Evolutionary conservation across 768 basidiomycete species (phyloP), one percentile per base, ranked within the genome.

Genomic region (Boletellus ananas): DNA sequence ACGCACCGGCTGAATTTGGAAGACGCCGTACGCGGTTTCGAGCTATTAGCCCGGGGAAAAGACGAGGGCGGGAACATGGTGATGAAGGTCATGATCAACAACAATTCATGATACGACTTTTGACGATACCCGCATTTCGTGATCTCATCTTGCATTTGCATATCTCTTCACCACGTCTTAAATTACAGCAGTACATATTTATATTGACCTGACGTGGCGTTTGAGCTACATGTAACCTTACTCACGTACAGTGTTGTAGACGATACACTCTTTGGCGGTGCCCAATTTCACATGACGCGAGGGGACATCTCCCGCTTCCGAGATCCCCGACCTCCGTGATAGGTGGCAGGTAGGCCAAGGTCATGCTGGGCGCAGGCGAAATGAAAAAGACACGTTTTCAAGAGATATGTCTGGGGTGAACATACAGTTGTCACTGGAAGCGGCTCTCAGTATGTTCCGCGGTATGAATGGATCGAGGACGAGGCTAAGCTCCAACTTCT

Each of bases 11-110:
- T 89, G 64, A 56, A 68, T 10, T 76, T 97, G 40, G 73, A 78
- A 43, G 76, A 87, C 27, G 77, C 87, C 6, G 74, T 76, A 21
- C 73, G 77, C 47, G 94, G 93, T 31, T 97, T 97, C 66, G 85
- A 93, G 66, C 77, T 91, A 53, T 74, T 97, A 37, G 74, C 79
- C 49, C 72, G 78, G 41, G 94, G 94, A 4, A 76, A 77, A 55
- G 94, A 94, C 64, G 85, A 87, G 44, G 63, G 80, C 3, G 93
- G 91, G 9, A 78, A 79, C 27, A 76, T 94, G 74, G 90, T 96
- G 33, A 76, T 97, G 65, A 97, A 97, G 74, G 80, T 95, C 50
- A 84, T 96, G 80, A 80, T 97, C 49, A 83, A 74, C 49, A 83
- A 74, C 49, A 83, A 74, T 16, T 60, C 74, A 43, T 70, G 64